Base-by-base conservation (phyloP, 148 eudicot genomes). In the Selenicereus undatus region DNA sequence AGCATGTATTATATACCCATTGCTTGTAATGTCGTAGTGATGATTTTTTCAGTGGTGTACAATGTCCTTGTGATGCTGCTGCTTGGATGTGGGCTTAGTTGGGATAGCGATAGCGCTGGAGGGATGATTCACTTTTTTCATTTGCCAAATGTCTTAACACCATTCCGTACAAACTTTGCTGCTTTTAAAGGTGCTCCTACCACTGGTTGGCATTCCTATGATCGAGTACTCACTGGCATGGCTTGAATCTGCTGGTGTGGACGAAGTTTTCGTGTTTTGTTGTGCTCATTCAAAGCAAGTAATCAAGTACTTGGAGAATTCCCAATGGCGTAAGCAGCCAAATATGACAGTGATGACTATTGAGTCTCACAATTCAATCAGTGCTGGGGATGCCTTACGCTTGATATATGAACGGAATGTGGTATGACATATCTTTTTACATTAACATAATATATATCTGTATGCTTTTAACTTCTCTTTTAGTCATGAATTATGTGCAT, bases 341-440 rank as follows among this genome's bases (percentile, higher is more conserved):
- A 91, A 93, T 84, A 91, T 95, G 81, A 69, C 90, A n/a, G 95
- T 95, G 84, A 86, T 85, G 35, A 91, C 94, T 73, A 92, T 95
- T 64, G 99, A 95, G 78, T 95, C 99, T 24, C 88, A 91, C 80
- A 91, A 95, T 85, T 85, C 85, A 30, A 83, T 88, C 74, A 92
- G 99, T 82, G 99, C 92, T 80, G 99, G 99, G 79, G 99, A 95
- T 86, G 99, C 99, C 81, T 80, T 95, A 86, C 94, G 99, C 11
- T 81, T 91, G 85, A 89, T 95, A 74, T 95, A 95, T 86, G 97
- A 92, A 80, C 90, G 82, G 56, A 81, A 93, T 77, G 97, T 95
- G 97, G 98, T 94, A 91, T 39, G 91, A 74, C 52, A 32, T 5
- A 54, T 87, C 69, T 84, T 42, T 79, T 20, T 66, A 26, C 27